Conservation (phyloP, 371 early-diverging fungal genomes). For the Furculomyces boomerangus region DNA sequence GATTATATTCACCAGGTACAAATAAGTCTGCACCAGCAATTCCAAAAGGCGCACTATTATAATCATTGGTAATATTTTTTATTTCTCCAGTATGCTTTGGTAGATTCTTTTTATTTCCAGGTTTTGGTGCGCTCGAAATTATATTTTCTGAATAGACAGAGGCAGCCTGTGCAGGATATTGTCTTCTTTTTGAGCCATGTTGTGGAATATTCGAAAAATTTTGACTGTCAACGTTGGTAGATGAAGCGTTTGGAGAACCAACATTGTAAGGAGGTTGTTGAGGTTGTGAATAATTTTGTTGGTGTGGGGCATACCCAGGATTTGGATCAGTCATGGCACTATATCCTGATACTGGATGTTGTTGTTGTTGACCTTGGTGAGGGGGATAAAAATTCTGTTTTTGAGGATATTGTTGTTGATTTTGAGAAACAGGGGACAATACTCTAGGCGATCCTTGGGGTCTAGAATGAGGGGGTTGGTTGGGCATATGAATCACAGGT, state of each 20-base stretch:
- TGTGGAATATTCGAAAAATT: background rate
- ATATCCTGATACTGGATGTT: background rate
- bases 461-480: background rate
- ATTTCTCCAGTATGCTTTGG: conserved; percentile 6
- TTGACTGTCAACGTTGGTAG: background rate
- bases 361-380: background rate
- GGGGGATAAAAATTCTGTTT: background rate
- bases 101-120: background rate
- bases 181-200: conserved; percentile 12
- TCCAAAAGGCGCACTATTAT: background rate
- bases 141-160: conserved; percentile 6
- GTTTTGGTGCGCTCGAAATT: conserved; percentile 2
- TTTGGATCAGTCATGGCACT: background rate
- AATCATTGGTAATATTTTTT: conserved; percentile 1
- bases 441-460: background rate
- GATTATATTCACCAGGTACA: conserved; percentile 13
- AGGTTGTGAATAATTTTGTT: background rate
- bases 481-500: background rate
- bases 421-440: background rate
- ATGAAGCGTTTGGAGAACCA: background rate
- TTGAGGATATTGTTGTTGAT: background rate
- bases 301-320: background rate
- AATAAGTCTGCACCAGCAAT: conserved; percentile 8
- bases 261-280: background rate
- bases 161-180: conserved; percentile 18